A percentile compares a stretch with the other conserved stretches of the same genome.
Evolutionary conservation across 139 green algal species (phyloP).

Genomic region (Diplosphaera chodatii): DNA sequence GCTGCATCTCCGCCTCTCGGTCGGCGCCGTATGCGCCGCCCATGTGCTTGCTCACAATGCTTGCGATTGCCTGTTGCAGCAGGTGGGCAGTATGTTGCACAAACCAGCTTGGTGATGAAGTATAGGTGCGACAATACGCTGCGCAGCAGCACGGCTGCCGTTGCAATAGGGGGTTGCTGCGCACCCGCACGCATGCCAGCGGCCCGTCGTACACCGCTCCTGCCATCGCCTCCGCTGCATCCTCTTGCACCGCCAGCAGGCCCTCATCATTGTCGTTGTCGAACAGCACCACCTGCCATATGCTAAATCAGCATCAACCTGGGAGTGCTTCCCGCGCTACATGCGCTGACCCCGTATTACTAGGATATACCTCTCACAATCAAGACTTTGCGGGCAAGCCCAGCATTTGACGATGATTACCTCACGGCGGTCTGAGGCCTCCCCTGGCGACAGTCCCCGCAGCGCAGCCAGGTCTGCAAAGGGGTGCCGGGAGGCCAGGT

Average conservation of each 20-base stretch:
- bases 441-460: slow-evolving; percentile 2
- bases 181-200: slow-evolving; percentile 11
- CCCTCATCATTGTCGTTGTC: slow-evolving; percentile 32
- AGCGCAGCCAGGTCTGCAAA: slow-evolving; percentile 43
- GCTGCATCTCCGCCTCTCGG: background rate
- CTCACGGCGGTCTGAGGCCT: slow-evolving; percentile 24
- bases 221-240: slow-evolving; percentile 17
- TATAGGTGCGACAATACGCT: no score
- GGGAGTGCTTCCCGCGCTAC: no score
- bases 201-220: slow-evolving; percentile 1
- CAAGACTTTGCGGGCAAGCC: no score
- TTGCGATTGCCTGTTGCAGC: slow-evolving; percentile 47
- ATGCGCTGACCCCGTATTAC: no score
- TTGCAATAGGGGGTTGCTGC: no score
- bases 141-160: no score
- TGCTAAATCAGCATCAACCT: no score
- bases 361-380: no score
- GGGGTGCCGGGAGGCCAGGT: slow-evolving; percentile 9
- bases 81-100: no score
- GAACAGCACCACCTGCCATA: slow-evolving; percentile 49
- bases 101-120: no score
- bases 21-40: slow-evolving; percentile 23
- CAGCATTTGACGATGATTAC: slow-evolving; percentile 6
- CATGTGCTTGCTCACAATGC: slow-evolving; percentile 36
- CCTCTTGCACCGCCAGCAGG: slow-evolving; percentile 13